Conservation (phyloP, 1,139 yeast species). For the Debaryomyces psychrophilus region DNA sequence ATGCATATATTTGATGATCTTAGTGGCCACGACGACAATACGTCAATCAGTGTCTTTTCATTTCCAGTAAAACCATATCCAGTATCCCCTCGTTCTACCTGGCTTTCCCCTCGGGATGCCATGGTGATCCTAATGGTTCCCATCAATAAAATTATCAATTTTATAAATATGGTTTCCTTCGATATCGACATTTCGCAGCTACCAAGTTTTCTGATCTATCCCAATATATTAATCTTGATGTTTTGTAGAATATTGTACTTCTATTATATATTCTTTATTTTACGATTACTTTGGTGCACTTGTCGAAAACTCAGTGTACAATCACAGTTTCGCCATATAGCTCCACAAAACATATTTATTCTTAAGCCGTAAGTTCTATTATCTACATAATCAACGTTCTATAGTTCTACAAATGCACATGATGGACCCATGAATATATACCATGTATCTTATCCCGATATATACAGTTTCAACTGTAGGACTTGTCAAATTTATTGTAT, state of each 20-base stretch:
- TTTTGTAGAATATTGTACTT: background rate
- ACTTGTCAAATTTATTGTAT: background rate
- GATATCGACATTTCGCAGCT: constrained; percentile 1
- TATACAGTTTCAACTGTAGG: no score
- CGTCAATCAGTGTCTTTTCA: background rate
- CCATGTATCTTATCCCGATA: no score
- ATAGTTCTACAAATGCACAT: background rate
- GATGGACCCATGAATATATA: no score
- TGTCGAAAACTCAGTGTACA: background rate
- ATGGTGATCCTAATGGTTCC: background rate
- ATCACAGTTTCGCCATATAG: background rate
- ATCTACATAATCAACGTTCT: background rate
- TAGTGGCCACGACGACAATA: background rate
- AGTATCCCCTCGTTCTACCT: background rate
- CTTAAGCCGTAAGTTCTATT: background rate
- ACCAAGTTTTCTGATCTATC: background rate
- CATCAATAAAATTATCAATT: background rate
- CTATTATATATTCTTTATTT: background rate
- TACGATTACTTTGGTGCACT: background rate
- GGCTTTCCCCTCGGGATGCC: background rate
- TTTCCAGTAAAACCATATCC: background rate
- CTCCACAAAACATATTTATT: constrained; percentile 3
- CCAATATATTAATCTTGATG: background rate
- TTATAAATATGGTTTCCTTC: background rate
- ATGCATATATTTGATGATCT: background rate